Base-by-base conservation (phyloP, 129 eudicot species). In the Helianthus annuus region DNA sequence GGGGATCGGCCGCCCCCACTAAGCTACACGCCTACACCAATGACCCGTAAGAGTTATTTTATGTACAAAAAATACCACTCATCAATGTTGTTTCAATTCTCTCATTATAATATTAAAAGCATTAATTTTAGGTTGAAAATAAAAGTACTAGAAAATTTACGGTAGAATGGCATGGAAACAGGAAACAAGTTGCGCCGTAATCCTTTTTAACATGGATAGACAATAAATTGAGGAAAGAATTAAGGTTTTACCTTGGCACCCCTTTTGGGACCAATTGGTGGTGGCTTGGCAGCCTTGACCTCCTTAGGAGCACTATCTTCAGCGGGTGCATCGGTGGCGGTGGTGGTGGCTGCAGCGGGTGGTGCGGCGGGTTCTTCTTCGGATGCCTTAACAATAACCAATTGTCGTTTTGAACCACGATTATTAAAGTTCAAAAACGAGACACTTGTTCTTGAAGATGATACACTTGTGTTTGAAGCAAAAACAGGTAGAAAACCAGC, bases 211-310 rank as follows among this genome's bases (percentile, higher is more conserved):
- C 6, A n/a, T n/a, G n/a, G 4, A 51, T 5, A 52, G 2, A 15
- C 59, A 53, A 8, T 16, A 16, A 53, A 16, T 15, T 53, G 2
- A 56, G 8, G 22, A 56, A 8, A 19, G 36, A 56, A 0, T 2
- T 7, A 56, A 53, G 9, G 10, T 16, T 53, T 17, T 57, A 57
- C 63, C 63, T 57, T 57, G 63, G 63, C 36, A 22, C 63, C 63
- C 38, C 63, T 57, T 32, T 57, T 57, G 36, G 63, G 63, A 10
- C 63, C 63, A 57, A 57, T 57, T 24, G 63, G 39, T 57, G 63
- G 63, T 57, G 63, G 63, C 38, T 57, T 57, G 29, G 63, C 63
- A 57, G 63, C 63, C 38, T 57, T 53, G 29, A 53, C 59, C 59
- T 53, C 59, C 59, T 53, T 53, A 53, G 59, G 11, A 53, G 59